Evolutionary conservation across 1,284 basidiomycete species (phyloP), one percentile per base, ranked within the genome.

Genomic region (Tylopilus orsonianus): DNA sequence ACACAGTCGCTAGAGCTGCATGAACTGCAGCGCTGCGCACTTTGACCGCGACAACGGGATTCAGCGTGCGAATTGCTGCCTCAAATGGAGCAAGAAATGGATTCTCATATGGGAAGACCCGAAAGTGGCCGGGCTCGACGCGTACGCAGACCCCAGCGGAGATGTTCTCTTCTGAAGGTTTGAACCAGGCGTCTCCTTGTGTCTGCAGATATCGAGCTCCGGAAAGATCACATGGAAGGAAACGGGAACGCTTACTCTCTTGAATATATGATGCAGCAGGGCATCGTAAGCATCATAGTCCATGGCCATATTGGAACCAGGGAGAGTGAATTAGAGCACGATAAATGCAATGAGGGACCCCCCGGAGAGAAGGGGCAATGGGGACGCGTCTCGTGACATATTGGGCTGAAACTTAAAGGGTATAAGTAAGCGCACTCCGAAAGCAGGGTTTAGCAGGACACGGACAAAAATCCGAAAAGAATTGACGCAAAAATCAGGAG

Each of bases 1-100:
- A 90, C 53, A 50, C 54, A 46, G 70, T 83, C 8, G 80, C 77
- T 58, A 89, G 75, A 42, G 87, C 87, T 10, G 89, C 90, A 52
- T 88, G 83, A 2, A 91, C 85, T 12, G 87, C 82, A 4, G 88
- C 86, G 54, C 80, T 87, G 46, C 87, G 79, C 44, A 92, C 74
- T 62, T 90, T 89, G 59, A 93, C 83, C 0, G 88, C 89, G 41
- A 89, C 87, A 50, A 87, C 83, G 16, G 87, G 85, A 65, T 92
- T 91, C 53, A 93, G 75, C 27, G 76, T 74, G 36, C 80, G 73
- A 23, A 92, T 77, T 3, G 87, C 87, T 8, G 79, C 75, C 69
- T 88, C 82, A 59, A 87, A 87, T 2, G 82, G 82, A 44, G 82
- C 74, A 46, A 87, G 77, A 18, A 74, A 73, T 19, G 78, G 67